A percentile compares a stretch with the other conserved stretches of the same genome.
Conservation (phyloP, 495 filamentous ascomycete species). For the Penicillium salamii region DNA sequence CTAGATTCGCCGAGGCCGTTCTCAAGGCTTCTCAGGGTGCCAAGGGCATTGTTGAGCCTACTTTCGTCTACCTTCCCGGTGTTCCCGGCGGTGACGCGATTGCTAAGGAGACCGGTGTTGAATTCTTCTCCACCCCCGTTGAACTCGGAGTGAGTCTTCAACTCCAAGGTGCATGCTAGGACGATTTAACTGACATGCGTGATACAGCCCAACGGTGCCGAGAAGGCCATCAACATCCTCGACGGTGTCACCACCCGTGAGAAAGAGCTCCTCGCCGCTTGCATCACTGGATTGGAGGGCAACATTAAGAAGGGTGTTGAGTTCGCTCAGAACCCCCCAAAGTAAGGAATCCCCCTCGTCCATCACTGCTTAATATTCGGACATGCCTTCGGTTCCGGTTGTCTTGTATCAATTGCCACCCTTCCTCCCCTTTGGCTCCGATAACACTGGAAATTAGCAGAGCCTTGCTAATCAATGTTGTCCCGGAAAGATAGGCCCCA, state of each 20-base stretch:
- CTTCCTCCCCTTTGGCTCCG: neutral
- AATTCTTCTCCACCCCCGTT: conserved; percentile 95
- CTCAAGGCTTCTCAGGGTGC: conserved; percentile 85
- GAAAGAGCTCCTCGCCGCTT: conserved; percentile 78
- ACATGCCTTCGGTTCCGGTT: neutral
- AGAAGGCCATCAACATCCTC: conserved; percentile 79
- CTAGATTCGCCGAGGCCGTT: conserved; percentile 85
- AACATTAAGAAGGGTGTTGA: conserved; percentile 93
- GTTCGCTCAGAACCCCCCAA: conserved; percentile 81
- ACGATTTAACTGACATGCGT: conserved; percentile 14
- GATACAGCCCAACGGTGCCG: conserved; percentile 70
- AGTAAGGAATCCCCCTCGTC: conserved; percentile 49
- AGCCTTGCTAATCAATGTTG: conserved; percentile 42
- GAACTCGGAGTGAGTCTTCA: conserved; percentile 79
- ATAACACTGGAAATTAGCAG: conserved; percentile 11
- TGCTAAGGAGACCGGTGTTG: conserved; percentile 72
- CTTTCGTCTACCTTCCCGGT: conserved; percentile 90
- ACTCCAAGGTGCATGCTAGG: neutral
- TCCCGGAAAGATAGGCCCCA: conserved; percentile 48
- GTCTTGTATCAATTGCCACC: conserved; percentile 1
- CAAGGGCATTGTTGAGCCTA: conserved; percentile 89
- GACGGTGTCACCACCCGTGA: conserved; percentile 71
- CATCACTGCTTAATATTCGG: conserved; percentile 4
- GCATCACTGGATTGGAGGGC: conserved; percentile 72
- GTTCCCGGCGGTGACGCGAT: conserved; percentile 84